Evolutionary conservation across 2,329 filamentous ascomycete species (phyloP).

Genomic region (Botrytis hyacinthi): DNA sequence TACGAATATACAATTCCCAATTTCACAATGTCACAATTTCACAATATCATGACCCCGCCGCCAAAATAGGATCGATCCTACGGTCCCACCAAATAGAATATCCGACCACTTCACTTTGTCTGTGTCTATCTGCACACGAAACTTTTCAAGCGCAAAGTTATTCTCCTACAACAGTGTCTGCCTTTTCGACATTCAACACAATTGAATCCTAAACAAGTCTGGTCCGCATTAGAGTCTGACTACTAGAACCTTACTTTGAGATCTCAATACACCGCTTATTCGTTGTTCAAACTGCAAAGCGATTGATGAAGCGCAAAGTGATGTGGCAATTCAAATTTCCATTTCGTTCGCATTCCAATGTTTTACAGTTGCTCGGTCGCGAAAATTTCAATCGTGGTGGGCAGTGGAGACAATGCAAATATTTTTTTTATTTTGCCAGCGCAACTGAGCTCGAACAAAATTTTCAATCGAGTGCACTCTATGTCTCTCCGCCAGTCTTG

Average conservation of each 20-base stretch:
- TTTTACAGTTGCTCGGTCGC: neutral
- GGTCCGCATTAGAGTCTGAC: neutral
- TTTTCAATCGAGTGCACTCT: neutral
- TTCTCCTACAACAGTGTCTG: neutral
- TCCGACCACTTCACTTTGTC: neutral
- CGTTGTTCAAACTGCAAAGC: neutral
- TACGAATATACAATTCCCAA: neutral
- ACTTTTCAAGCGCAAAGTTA: neutral
- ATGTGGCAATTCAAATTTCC: neutral
- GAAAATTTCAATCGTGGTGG: neutral
- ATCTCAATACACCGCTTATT: neutral
- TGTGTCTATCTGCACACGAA: neutral
- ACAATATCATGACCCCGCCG: neutral
- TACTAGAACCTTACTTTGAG: neutral
- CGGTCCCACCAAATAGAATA: neutral
- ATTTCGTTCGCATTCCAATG: neutral
- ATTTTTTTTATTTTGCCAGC: neutral
- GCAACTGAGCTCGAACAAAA: neutral
- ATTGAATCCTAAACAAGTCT: neutral
- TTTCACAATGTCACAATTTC: neutral
- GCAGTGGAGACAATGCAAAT: neutral
- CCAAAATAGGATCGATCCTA: neutral
- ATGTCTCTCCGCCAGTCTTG: neutral
- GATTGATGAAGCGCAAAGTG: conserved; percentile 4
- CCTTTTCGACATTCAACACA: neutral